Evolutionary conservation across 306 rosid species (phyloP).

Genomic region (Adenanthera pavonina): DNA sequence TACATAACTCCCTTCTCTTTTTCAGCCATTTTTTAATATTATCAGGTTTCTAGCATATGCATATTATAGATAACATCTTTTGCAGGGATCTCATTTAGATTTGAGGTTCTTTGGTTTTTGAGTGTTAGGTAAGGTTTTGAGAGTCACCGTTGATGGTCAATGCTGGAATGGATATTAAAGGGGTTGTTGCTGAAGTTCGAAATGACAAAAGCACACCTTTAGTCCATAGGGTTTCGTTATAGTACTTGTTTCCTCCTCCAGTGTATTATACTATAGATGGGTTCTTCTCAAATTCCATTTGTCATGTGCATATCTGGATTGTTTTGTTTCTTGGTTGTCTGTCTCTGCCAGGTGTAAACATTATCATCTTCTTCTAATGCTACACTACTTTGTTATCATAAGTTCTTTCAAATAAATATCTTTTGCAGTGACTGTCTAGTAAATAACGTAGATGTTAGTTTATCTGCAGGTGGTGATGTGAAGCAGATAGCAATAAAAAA

Average conservation of each 20-base stretch:
- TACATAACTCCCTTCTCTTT: background rate
- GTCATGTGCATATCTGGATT: constrained; percentile 40
- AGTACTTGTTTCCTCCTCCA: constrained; percentile 44
- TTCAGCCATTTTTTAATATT: constrained; percentile 15
- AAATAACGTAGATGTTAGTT: constrained; percentile 66
- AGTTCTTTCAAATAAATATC: constrained; percentile 1
- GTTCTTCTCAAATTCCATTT: constrained; percentile 42
- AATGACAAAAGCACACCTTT: constrained; percentile 91
- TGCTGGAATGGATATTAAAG: constrained; percentile 99
- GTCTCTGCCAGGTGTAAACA: background rate
- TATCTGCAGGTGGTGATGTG: constrained; percentile 98
- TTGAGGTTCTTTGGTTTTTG: constrained; percentile 48
- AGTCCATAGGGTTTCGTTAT: constrained; percentile 77
- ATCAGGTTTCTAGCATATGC: constrained; percentile 31
- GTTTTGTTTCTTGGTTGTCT: constrained; percentile 33
- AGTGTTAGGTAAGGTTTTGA: constrained; percentile 64
- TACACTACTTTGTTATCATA: background rate
- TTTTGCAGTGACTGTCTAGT: constrained; percentile 32
- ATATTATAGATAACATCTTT: constrained; percentile 29
- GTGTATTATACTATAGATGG: constrained; percentile 10
- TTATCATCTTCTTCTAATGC: constrained; percentile 36
- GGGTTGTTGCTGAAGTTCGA: constrained; percentile 94
- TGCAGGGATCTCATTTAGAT: constrained; percentile 40
- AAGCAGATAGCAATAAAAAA: constrained; percentile 84
- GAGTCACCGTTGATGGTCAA: constrained; percentile 65